These are phyloP conservation scores for Striga asiatica DNA, from an alignment of 257 asterid genomes.

Conservation along the genomic window DNA sequence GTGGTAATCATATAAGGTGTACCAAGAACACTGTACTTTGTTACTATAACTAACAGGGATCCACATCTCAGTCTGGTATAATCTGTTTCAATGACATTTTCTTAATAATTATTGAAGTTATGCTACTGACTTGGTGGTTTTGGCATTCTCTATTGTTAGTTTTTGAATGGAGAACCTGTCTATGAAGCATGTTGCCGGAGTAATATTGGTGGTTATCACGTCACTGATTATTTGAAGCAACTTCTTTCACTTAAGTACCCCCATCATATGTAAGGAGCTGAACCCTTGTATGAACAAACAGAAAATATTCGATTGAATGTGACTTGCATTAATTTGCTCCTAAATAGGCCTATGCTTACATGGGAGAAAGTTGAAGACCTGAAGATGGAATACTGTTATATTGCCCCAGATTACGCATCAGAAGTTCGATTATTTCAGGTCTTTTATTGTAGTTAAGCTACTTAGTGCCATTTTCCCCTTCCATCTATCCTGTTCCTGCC, in stretches of 20 bases:
- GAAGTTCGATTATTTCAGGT: conserved; percentile 88
- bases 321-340: conserved; percentile 15
- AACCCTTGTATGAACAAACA: conserved; percentile 2
- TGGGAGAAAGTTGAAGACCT: conserved; percentile 99
- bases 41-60: neutral
- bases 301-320: conserved; percentile 14
- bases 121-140: neutral
- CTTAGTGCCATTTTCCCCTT: neutral
- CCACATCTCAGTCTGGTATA: conserved; percentile 6
- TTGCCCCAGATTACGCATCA: conserved; percentile 64
- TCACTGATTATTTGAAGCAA: conserved; percentile 91
- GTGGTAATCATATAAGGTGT: too few species aligned
- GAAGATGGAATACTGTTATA: conserved; percentile 94
- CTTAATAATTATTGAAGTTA: too few species aligned
- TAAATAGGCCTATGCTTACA: conserved; percentile 66
- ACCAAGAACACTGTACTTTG: too few species aligned
- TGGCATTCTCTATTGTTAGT: conserved; percentile 30
- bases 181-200: conserved; percentile 90
- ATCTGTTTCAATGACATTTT: too few species aligned
- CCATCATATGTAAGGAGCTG: conserved; percentile 75
- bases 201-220: conserved; percentile 93
- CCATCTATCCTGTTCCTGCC: conserved; percentile 14
- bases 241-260: conserved; percentile 97
- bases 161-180: conserved; percentile 87
- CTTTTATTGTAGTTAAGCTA: conserved; percentile 1